Evolutionary conservation across 768 basidiomycete species (phyloP), one percentile per base, ranked within the genome.

Genomic region (Tylopilus felleus): DNA sequence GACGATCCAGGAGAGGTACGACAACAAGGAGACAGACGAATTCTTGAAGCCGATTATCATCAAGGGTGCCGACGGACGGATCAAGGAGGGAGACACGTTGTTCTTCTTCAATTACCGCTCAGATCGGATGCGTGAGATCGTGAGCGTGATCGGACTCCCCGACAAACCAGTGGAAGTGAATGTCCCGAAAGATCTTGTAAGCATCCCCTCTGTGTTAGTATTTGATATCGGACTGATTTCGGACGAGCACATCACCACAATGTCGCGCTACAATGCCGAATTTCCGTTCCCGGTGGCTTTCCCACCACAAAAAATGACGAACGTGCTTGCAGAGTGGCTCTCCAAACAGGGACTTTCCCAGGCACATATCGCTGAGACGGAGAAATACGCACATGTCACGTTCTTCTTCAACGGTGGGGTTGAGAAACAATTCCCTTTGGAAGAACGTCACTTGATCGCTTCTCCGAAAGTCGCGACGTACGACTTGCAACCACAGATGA

Each of bases 61-160:
- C 42, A 85, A 91, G 49, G 88, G 88, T 1, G 82, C 82, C 16
- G 81, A 84, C 21, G 88, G 88, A 8, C 77, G 93, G 41, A 83
- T 96, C 65, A 88, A 93, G 72, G 92, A 93, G 53, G 79, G 76
- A 40, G 94, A 97, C 71, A 95, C 93, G 0, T 66, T 98, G 5
- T 97, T 96, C 81, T 85, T 90, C 75, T 98, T 96, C 85, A 98
- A 98, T 77, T 97, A 98, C 72, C 86, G 95, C 56, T 95, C 94
- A 1, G 94, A 98, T 70, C 86, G 95, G 49, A 92, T 98, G 89
- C 84, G 94, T 44, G 94, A 98, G 73, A 86, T 97, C 56, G 79
- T 75, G n/a, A 74, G 80, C 27, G 83, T 98, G 8, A 80, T 97
- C 49, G 94, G 93, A 19, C 70, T 85, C 5, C 83, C 84, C 4